phyloP scores from a whole-genome alignment of 2,329 filamentous ascomycete genomes.

The Microdochium bolleyi region DNA sequence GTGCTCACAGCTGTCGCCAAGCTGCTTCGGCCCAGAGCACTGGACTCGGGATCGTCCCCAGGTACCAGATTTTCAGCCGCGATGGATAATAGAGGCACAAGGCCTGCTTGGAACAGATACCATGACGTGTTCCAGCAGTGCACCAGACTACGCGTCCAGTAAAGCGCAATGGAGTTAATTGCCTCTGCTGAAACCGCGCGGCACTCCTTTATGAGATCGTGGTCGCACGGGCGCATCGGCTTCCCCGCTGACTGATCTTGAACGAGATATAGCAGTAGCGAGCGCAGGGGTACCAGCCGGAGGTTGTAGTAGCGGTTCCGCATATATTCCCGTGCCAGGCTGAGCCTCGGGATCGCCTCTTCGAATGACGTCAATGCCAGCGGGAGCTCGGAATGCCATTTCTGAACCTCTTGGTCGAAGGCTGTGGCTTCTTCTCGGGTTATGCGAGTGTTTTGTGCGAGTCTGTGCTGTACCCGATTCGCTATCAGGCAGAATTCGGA shows the following conservation, averaged over 20 bases:
- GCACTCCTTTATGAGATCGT: constrained; percentile 12
- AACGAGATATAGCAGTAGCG: constrained; percentile 12
- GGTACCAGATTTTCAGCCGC: constrained; percentile 11
- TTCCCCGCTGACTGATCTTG: constrained; percentile 6
- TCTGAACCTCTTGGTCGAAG: constrained; percentile 17
- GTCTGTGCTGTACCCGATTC: constrained; percentile 19
- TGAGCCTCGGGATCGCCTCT: constrained; percentile 14
- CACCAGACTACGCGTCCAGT: constrained; percentile 22
- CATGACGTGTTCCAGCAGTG: constrained; percentile 22
- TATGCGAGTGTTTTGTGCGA: constrained; percentile 16
- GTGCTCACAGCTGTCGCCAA: neutral
- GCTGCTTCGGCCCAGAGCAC: neutral
- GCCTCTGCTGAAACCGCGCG: constrained; percentile 17
- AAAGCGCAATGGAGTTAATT: constrained; percentile 19
- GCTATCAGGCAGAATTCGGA: constrained; percentile 19
- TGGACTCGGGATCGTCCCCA: neutral
- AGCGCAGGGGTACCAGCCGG: constrained; percentile 15
- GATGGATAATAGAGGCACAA: constrained; percentile 18
- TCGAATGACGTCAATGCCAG: constrained; percentile 10
- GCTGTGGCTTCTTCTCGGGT: constrained; percentile 13
- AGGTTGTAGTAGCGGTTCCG: constrained; percentile 20
- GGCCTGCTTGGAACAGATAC: constrained; percentile 24
- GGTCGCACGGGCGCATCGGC: constrained; percentile 6
- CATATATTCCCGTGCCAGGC: constrained; percentile 17
- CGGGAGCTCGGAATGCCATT: constrained; percentile 16